Conservation (phyloP, 2,329 filamentous ascomycete species). For the Dactylellina drechsleri region DNA sequence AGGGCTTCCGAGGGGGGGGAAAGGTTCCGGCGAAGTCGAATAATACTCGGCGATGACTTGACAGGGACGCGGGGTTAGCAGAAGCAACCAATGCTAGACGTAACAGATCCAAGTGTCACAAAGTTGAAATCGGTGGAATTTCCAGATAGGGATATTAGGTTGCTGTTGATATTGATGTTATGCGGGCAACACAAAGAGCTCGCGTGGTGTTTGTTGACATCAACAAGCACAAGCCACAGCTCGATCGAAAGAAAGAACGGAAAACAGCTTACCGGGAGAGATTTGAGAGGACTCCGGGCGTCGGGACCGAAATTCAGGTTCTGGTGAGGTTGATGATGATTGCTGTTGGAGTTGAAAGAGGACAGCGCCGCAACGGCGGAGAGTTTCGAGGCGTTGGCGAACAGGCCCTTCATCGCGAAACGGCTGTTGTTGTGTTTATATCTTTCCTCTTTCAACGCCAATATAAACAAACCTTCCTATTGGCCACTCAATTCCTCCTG, state of each 20-base stretch:
- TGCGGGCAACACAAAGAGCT: slow-evolving; percentile 35
- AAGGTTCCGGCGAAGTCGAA: slow-evolving; percentile 21
- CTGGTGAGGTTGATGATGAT: too few relatives aligned
- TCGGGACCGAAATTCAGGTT: background rate
- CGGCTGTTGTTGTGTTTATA: slow-evolving; percentile 17
- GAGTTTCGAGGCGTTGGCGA: slow-evolving; percentile 29
- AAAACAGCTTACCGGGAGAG: slow-evolving; percentile 18
- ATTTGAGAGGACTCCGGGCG: background rate
- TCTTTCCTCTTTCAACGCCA: slow-evolving; percentile 39
- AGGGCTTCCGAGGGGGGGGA: slow-evolving; percentile 20
- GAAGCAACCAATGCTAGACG: background rate
- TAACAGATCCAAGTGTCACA: background rate
- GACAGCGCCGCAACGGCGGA: slow-evolving; percentile 39
- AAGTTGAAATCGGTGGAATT: background rate
- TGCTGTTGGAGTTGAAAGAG: slow-evolving; percentile 14
- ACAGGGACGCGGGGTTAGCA: background rate
- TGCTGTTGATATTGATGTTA: slow-evolving; percentile 17
- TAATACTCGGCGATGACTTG: slow-evolving; percentile 28
- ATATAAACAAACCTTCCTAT: slow-evolving; percentile 48
- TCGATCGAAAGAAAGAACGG: slow-evolving; percentile 1
- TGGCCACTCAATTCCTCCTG: slow-evolving; percentile 8
- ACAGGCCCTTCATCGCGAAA: slow-evolving; percentile 23
- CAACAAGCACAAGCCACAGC: background rate
- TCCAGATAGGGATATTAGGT: slow-evolving; percentile 7
- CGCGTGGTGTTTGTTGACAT: slow-evolving; percentile 24